Evolutionary conservation across 2,329 filamentous ascomycete species (phyloP).

Genomic region (Penicillium sp.): DNA sequence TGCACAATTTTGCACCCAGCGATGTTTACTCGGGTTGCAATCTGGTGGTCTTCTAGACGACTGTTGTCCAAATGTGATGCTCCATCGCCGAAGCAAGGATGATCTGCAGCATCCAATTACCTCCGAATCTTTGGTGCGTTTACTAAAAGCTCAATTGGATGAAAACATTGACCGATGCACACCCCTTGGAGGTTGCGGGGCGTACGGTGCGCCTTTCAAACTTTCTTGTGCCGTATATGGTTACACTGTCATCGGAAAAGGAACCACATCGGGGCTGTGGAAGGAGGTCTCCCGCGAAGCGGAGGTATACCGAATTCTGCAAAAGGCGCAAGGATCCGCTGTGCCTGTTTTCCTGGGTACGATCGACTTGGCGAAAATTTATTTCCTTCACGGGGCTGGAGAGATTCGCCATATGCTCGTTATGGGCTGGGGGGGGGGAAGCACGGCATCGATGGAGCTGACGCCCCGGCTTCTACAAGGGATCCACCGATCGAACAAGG

Average conservation of each 20-base stretch:
- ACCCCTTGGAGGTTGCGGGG: slow-evolving; percentile 29
- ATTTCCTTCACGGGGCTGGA: slow-evolving; percentile 35
- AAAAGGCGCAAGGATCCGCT: slow-evolving; percentile 12
- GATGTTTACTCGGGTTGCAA: slow-evolving; percentile 34
- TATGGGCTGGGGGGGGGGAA: slow-evolving; percentile 32
- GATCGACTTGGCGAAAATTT: slow-evolving; percentile 24
- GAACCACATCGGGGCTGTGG: slow-evolving; percentile 27
- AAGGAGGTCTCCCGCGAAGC: slow-evolving; percentile 17
- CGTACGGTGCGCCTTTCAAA: slow-evolving; percentile 37
- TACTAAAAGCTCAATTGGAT: slow-evolving; percentile 33
- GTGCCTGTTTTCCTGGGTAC: slow-evolving; percentile 20
- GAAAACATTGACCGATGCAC: slow-evolving; percentile 33
- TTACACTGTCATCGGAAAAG: slow-evolving; percentile 37
- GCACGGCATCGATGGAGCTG: background rate
- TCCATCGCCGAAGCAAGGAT: slow-evolving; percentile 17
- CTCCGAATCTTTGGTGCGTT: slow-evolving; percentile 20
- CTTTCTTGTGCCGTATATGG: slow-evolving; percentile 31
- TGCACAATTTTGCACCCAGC: slow-evolving; percentile 34
- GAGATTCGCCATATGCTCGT: slow-evolving; percentile 38
- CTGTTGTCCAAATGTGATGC: slow-evolving; percentile 31
- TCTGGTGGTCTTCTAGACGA: slow-evolving; percentile 25
- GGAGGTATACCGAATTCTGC: slow-evolving; percentile 13
- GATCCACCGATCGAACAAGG: background rate
- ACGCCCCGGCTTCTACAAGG: background rate
- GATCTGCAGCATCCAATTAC: slow-evolving; percentile 22